Evolutionary conservation across 352 stramenopile genomes (phyloP), one percentile per base, ranked within the genome.

Genomic region (Pilasporangium apinafurcum): DNA sequence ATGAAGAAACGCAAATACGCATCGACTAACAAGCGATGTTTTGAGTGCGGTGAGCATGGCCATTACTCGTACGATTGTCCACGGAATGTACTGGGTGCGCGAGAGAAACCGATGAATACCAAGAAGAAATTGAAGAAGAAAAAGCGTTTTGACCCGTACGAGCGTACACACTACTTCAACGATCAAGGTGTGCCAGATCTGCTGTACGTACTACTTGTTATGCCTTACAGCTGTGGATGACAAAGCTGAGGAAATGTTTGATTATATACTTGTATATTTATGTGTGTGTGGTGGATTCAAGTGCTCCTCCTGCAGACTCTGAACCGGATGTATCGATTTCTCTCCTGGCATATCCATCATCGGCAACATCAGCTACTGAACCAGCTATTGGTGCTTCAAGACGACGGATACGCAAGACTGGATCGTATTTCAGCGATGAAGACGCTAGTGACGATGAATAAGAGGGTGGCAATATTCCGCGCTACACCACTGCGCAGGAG

Each of bases 51-150:
- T 26, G 66, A 73, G 27, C 54, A 68, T 14, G 80, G 79, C 9
- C 83, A 95, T 51, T 72, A 81, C 22, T 92, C 80, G 17, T 95
- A 95, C 53, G 72, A 82, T 37, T 95, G 83, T 42, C 83, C 83
- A 13, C 76, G 63, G 45, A 95, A 95, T 43, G 77, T 92, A 17
- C 58, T 95, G 21, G 83, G 83, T 16, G 52, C 58, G 31, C 68
- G 80, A 10, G 73, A 90, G 48, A 79, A 74, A 17, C 80, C 83
- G 36, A 40, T 52, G 8, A 56, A 54, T 5, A 37, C 44, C 24
- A 61, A 82, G 38, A 78, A 67, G 37, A 79, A 65, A 34, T 60
- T 68, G 39, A 76, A 76, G 54, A 83, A 81, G 59, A 77, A 70
- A 36, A 84, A 78, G 41, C 62, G 63, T 31, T 83, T 82, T 44